A percentile compares a stretch with the other conserved stretches of the same genome.
These are phyloP conservation scores for Neonectria punicea DNA, from an alignment of 2,329 filamentous ascomycete species.

Conservation along the genomic window DNA sequence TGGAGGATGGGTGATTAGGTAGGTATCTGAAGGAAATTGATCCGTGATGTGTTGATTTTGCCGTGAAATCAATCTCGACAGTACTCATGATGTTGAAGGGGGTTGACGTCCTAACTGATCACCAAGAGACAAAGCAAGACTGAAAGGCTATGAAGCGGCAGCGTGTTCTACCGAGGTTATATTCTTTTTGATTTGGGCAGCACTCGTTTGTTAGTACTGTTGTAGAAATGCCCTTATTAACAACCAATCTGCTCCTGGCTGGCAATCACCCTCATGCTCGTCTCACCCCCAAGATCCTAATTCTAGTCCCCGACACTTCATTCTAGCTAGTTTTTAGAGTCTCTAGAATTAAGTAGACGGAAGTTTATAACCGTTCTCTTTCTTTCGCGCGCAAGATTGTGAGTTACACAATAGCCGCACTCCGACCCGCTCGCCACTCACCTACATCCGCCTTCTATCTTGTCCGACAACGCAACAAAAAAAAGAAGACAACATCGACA, in stretches of 20 bases:
- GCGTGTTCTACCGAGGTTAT: not conserved
- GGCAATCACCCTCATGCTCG: not conserved
- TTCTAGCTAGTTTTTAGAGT: not conserved
- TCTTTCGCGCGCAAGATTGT: not conserved
- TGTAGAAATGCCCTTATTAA: not conserved
- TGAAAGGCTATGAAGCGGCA: not conserved
- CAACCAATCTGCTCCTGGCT: too few species aligned
- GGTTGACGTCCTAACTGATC: not conserved
- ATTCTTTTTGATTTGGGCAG: too few species aligned
- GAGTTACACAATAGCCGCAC: not conserved
- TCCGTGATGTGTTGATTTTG: not conserved
- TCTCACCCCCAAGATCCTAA: not conserved
- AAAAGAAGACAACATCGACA: not conserved
- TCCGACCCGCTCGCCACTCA: not conserved
- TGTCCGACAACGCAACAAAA: not conserved
- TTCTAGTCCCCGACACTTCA: not conserved
- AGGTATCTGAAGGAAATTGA: not conserved
- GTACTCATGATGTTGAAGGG: not conserved
- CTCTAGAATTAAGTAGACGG: not conserved
- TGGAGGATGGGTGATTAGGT: not conserved
- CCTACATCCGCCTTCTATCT: not conserved
- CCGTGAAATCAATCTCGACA: not conserved
- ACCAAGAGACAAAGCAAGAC: not conserved
- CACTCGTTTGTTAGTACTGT: too few species aligned
- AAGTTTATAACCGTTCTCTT: not conserved